These are phyloP conservation scores for Nicotiana benthamiana DNA, from an alignment of 257 asterid species.

Conservation along the genomic window DNA sequence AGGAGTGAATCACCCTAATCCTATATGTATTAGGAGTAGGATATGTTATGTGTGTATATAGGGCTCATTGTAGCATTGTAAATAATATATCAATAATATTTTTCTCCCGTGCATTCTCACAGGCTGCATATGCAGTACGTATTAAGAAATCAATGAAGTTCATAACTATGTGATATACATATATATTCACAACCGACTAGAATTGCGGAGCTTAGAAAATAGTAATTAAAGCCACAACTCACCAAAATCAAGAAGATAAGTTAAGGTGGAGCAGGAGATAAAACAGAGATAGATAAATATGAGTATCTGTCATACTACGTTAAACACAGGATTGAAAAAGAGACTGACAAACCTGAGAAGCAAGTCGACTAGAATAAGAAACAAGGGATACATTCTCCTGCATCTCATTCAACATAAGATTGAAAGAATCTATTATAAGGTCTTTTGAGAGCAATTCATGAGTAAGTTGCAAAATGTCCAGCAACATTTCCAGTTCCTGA, in stretches of 20 bases:
- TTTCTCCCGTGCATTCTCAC: too few species aligned
- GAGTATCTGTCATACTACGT: background rate
- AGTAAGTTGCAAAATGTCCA: slow-evolving; percentile 66
- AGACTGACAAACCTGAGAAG: slow-evolving; percentile 65
- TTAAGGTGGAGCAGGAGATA: background rate
- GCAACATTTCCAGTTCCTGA: slow-evolving; percentile 93
- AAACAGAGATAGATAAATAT: background rate
- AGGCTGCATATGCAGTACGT: background rate
- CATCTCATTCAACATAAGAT: slow-evolving; percentile 82
- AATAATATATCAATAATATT: too few species aligned
- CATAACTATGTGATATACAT: background rate
- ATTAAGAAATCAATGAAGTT: background rate
- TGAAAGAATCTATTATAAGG: slow-evolving; percentile 74
- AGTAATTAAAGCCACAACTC: background rate
- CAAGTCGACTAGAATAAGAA: slow-evolving; percentile 95
- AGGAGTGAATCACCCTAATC: too few species aligned
- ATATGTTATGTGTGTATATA: too few species aligned
- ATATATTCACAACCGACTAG: background rate
- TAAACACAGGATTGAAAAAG: background rate
- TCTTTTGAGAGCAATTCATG: slow-evolving; percentile 77
- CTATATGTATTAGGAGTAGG: too few species aligned
- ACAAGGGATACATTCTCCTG: slow-evolving; percentile 94
- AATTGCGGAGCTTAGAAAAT: background rate
- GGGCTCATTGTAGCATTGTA: too few species aligned
- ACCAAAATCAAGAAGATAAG: background rate